Base-by-base conservation (phyloP, 352 stramenopile species). In the Pythium scleroteichum region DNA sequence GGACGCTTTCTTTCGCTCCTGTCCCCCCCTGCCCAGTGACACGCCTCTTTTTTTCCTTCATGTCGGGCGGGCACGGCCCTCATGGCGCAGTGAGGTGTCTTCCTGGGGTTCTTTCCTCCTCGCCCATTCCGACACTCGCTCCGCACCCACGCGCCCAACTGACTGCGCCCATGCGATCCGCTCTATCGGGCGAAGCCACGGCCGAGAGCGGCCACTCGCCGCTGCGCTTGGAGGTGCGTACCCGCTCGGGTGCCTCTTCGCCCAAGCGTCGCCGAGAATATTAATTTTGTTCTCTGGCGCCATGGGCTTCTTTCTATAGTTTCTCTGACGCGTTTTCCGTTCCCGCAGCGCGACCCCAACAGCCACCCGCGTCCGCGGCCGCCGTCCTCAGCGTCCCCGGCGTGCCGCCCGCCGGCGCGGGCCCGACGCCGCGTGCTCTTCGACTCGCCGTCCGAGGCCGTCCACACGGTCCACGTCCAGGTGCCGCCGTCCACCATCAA, bases 381-480 rank as follows among this genome's bases (percentile, higher is more conserved):
- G 29, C 5, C 29, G 5, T 10, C n/a, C n/a, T n/a, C n/a, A n/a
- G n/a, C 29, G 29, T 35, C 29, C 29, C 5, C 29, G 10, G 29
- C 29, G 29, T 10, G 29, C 29, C 29, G 29, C 29, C 29, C 29
- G 29, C 29, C 29, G 29, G 29, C 35, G 23, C 16, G 24, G 20
- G 17, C 39, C 23, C 39, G 39, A 41, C 41, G 22, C 29, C 50
- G 32, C 33, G 39, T n/a, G n/a, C n/a, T n/a, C 27, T 19, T 22
- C 10, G 17, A 32, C 38, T 33, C 47, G 10, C 20, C 42, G 39
- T 5, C 33, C 38, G 48, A n/a, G 5, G 38, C 27, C 20, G 60
- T 62, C 52, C 60, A 68, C 60, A 68, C 60, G 26, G 50, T 68
- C 22, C 60, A 68, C 46, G 60, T 68, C 16, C 60, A 68, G 13